Percentiles rank a stretch among this genome's conserved stretches.
Evolutionary conservation across 176 grass and related monocot species (phyloP).

Genomic region (Raddia distichophylla): DNA sequence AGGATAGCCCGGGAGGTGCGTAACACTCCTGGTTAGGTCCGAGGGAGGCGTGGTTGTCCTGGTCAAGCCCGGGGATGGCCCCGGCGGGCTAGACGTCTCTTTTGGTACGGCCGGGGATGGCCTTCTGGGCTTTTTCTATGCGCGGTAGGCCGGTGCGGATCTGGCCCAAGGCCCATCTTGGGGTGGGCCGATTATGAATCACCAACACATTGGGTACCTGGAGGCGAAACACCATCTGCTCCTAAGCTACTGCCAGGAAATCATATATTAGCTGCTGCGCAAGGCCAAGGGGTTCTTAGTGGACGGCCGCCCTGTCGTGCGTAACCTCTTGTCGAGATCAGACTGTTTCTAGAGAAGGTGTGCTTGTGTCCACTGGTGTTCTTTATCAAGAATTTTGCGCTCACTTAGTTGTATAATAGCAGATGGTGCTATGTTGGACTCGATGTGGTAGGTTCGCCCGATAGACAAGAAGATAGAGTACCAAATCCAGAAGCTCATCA

Average conservation of each 20-base stretch:
- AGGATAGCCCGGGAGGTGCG: no score
- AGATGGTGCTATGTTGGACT: slow-evolving; percentile 23
- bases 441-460: slow-evolving; percentile 59
- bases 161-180: no score
- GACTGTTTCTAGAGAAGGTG: slow-evolving; percentile 94
- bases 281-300: slow-evolving; percentile 87
- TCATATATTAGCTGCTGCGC: slow-evolving; percentile 79
- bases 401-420: background rate
- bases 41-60: no score
- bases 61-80: no score
- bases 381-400: slow-evolving; percentile 3
- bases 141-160: no score
- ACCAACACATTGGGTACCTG: no score
- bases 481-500: slow-evolving; percentile 87
- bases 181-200: no score
- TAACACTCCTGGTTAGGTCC: no score
- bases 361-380: background rate
- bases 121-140: no score
- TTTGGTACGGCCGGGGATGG: no score
- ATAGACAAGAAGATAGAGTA: slow-evolving; percentile 93
- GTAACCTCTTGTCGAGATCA: slow-evolving; percentile 77
- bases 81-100: no score
- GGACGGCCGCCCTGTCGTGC: slow-evolving; percentile 63
- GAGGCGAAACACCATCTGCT: slow-evolving; percentile 85
- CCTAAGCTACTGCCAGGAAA: slow-evolving; percentile 74